Percentiles rank a stretch among this genome's conserved stretches.
Conservation (phyloP, 768 basidiomycete species). For the Floccularia luteovirens region DNA sequence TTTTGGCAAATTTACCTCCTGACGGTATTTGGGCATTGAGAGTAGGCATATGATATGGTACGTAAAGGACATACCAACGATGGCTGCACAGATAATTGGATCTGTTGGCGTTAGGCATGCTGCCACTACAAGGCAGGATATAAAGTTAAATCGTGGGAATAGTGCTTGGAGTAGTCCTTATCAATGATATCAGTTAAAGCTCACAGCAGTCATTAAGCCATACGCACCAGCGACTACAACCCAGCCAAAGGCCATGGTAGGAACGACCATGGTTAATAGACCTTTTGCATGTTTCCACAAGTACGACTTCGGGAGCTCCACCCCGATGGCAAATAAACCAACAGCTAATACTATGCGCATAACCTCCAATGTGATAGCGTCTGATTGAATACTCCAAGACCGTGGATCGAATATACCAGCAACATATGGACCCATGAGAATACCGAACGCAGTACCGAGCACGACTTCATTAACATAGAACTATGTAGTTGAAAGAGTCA, state of each 20-base stretch:
- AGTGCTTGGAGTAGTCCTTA: constrained; percentile 60
- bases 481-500: constrained; percentile 19
- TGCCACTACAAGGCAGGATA: constrained; percentile 79
- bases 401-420: constrained; percentile 71
- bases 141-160: constrained; percentile 63
- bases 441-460: constrained; percentile 69
- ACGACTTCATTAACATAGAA: constrained; percentile 92
- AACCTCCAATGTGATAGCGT: constrained; percentile 70
- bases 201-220: neutral
- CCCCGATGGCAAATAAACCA: constrained; percentile 91
- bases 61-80: constrained; percentile 42
- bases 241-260: constrained; percentile 86
- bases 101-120: constrained; percentile 93
- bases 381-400: constrained; percentile 49
- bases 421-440: constrained; percentile 65
- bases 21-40: constrained; percentile 1
- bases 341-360: constrained; percentile 86
- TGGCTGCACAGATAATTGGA: constrained; percentile 85
- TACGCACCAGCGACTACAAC: constrained; percentile 57
- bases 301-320: constrained; percentile 85
- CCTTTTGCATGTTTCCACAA: constrained; percentile 74
- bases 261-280: constrained; percentile 62
- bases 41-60: neutral
- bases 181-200: neutral
- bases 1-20: constrained; percentile 67